Percentiles rank a stretch among this genome's conserved stretches.
phyloP scores from a whole-genome alignment of 2,329 filamentous ascomycete species.

The Clonostachys rhizophaga region DNA sequence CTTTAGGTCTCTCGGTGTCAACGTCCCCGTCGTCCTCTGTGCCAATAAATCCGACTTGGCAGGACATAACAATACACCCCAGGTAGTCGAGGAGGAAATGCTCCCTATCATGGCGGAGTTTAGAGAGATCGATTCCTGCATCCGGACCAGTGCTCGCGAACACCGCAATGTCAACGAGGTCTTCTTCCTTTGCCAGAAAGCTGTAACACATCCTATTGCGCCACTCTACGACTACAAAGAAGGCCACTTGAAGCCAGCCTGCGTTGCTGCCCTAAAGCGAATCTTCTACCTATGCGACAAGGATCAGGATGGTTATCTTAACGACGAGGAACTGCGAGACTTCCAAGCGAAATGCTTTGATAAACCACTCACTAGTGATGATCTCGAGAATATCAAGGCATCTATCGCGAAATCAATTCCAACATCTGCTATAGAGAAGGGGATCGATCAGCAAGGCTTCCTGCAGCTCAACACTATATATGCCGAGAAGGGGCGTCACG shows the following conservation, averaged over 20 bases:
- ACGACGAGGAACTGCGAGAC: conserved; percentile 82
- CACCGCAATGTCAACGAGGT: conserved; percentile 93
- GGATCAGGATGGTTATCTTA: conserved; percentile 90
- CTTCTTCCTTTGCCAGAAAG: conserved; percentile 97
- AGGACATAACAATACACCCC: conserved; percentile 68
- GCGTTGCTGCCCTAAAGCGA: conserved; percentile 77
- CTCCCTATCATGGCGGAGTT: conserved; percentile 97
- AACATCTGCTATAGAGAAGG: conserved; percentile 57
- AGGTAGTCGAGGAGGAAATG: conserved; percentile 96
- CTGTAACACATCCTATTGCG: conserved; percentile 93
- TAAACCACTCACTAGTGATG: conserved; percentile 74
- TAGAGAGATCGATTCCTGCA: conserved; percentile 97
- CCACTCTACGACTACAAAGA: conserved; percentile 97
- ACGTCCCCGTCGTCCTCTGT: conserved; percentile 93
- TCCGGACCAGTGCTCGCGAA: conserved; percentile 86
- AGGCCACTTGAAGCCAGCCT: conserved; percentile 78
- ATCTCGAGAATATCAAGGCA: conserved; percentile 86
- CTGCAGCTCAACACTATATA: conserved; percentile 92
- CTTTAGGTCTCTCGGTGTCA: conserved; percentile 95
- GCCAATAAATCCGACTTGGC: conserved; percentile 95
- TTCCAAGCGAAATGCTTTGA: conserved; percentile 93
- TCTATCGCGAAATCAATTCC: conserved; percentile 70
- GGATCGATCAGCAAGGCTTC: conserved; percentile 81
- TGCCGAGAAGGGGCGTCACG: conserved; percentile 93
- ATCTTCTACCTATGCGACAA: conserved; percentile 97